These are phyloP conservation scores for Candida germanica DNA, from an alignment of 805 yeast species.

Conservation along the genomic window DNA sequence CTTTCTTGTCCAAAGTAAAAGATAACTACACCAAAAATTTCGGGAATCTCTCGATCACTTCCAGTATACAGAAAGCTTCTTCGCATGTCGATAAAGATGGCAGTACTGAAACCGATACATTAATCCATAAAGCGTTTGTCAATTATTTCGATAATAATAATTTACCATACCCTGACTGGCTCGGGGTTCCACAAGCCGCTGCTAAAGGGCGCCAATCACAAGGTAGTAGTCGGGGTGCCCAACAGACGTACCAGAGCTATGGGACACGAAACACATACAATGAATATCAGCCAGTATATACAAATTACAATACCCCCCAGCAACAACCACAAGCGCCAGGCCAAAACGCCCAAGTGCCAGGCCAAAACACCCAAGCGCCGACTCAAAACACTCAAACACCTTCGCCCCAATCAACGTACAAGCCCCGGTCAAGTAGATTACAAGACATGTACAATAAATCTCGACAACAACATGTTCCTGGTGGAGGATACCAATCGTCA, in stretches of 20 bases:
- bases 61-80: slow-evolving; percentile 16
- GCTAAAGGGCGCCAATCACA: not conserved
- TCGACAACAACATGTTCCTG: slow-evolving; percentile 35
- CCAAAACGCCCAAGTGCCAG: not conserved
- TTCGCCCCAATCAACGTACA: slow-evolving; percentile 16
- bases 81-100: slow-evolving; percentile 37
- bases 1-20: slow-evolving; percentile 33
- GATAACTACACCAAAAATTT: slow-evolving; percentile 37
- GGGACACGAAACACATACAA: slow-evolving; percentile 3
- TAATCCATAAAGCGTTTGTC: slow-evolving; percentile 43
- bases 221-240: not conserved
- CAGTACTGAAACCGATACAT: slow-evolving; percentile 32
- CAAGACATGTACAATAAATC: slow-evolving; percentile 41
- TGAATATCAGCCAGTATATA: slow-evolving; percentile 26
- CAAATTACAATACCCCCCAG: slow-evolving; percentile 16
- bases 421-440: slow-evolving; percentile 33
- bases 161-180: slow-evolving; percentile 43
- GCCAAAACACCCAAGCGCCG: no score
- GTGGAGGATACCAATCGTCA: slow-evolving; percentile 23
- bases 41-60: slow-evolving; percentile 31
- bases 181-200: slow-evolving; percentile 24
- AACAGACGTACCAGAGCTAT: slow-evolving; percentile 3
- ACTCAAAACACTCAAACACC: not conserved
- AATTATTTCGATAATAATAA: slow-evolving; percentile 30
- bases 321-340: slow-evolving; percentile 8